Evolutionary conservation across 306 rosid genomes (phyloP).

Genomic region (Carpinus fangiana): DNA sequence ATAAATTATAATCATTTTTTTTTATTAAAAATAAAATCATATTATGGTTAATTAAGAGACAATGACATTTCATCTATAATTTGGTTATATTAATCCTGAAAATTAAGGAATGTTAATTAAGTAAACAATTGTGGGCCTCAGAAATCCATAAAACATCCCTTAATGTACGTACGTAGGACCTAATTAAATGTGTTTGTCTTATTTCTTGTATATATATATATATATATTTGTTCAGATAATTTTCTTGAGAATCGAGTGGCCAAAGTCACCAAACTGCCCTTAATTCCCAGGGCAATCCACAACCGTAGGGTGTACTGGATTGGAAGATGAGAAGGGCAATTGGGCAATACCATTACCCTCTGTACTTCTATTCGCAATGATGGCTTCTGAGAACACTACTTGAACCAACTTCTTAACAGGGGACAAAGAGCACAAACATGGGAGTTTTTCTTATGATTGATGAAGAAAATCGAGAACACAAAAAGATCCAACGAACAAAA

Average conservation of each 20-base stretch:
- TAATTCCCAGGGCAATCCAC: conserved; percentile 2
- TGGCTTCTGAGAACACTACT: conserved; percentile 23
- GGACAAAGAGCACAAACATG: conserved; percentile 32
- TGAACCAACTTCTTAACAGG: conserved; percentile 19
- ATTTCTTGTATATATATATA: background rate
- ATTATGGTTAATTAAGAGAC: conserved; percentile 28
- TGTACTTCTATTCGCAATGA: conserved; percentile 11
- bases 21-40: background rate
- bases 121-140: background rate
- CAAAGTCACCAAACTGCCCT: conserved; percentile 1
- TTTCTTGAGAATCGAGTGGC: conserved; percentile 28
- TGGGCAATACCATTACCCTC: conserved; percentile 8
- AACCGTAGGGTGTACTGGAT: conserved; percentile 14
- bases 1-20: no score
- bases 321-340: conserved; percentile 1
- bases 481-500: conserved; percentile 1
- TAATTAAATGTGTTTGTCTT: conserved; percentile 15
- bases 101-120: background rate
- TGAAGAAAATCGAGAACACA: conserved; percentile 10
- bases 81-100: background rate
- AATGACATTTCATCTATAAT: conserved; percentile 56
- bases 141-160: conserved; percentile 8
- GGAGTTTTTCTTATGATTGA: conserved; percentile 36
- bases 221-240: conserved; percentile 6
- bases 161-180: conserved; percentile 25